Evolutionary conservation across 2,329 filamentous ascomycete species (phyloP).

Genomic region (Stromatinia cepivora): DNA sequence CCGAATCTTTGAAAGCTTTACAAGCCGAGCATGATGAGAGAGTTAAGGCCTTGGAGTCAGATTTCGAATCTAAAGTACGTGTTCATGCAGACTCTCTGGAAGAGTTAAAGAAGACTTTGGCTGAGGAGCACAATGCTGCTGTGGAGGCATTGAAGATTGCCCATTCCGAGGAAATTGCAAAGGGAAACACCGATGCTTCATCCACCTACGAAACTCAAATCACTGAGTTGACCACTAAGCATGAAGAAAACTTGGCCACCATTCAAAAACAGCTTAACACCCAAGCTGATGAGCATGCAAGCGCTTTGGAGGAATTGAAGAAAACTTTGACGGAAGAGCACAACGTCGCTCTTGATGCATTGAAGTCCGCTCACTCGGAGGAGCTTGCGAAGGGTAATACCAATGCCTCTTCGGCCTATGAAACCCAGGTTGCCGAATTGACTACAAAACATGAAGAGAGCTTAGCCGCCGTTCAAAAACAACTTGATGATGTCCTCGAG

Average conservation of each 20-base stretch:
- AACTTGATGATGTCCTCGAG: slow-evolving; percentile 54
- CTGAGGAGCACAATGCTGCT: slow-evolving; percentile 52
- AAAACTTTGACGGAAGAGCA: slow-evolving; percentile 53
- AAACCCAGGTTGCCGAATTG: slow-evolving; percentile 52
- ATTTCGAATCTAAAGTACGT: slow-evolving; percentile 9
- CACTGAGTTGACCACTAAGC: slow-evolving; percentile 51
- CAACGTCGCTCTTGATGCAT: slow-evolving; percentile 48
- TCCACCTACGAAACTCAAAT: slow-evolving; percentile 52
- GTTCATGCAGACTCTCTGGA: slow-evolving; percentile 43
- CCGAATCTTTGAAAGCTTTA: slow-evolving; percentile 34
- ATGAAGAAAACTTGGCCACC: slow-evolving; percentile 51
- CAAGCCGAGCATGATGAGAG: slow-evolving; percentile 41
- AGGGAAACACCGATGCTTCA: slow-evolving; percentile 47
- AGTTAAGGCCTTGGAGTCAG: background rate
- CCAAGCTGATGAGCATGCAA: slow-evolving; percentile 28
- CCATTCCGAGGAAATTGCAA: slow-evolving; percentile 51
- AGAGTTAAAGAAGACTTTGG: slow-evolving; percentile 50
- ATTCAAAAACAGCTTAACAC: slow-evolving; percentile 56
- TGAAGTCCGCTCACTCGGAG: slow-evolving; percentile 54
- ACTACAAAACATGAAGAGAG: slow-evolving; percentile 52
- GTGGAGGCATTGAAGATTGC: slow-evolving; percentile 53
- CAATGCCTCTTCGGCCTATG: slow-evolving; percentile 48
- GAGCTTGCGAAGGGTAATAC: slow-evolving; percentile 51
- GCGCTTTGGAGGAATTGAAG: slow-evolving; percentile 50
- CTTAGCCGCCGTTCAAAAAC: slow-evolving; percentile 53